A percentile compares a stretch with the other conserved stretches of the same genome.
These are phyloP conservation scores for Lagenidium giganteum DNA, from an alignment of 352 stramenopile species.

Conservation along the genomic window DNA sequence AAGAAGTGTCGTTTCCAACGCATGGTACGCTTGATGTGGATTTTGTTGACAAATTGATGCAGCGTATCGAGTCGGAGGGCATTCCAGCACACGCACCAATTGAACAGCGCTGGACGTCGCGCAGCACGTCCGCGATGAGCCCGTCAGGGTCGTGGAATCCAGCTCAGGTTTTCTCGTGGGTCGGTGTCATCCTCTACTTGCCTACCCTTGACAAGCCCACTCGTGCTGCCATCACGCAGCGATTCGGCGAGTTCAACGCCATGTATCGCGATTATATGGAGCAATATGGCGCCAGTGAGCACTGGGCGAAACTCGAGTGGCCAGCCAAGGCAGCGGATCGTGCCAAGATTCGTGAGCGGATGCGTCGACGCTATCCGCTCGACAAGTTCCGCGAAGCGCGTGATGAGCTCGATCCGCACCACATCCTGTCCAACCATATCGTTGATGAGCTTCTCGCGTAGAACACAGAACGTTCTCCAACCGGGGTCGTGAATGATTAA, in stretches of 20 bases:
- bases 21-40: too few relatives aligned
- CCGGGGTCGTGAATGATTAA: too few relatives aligned
- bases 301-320: conserved; percentile 97
- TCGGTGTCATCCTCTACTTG: conserved; percentile 97
- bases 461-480: too few relatives aligned
- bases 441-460: conserved; percentile 60
- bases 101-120: conserved; percentile 94
- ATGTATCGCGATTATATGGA: conserved; percentile 82
- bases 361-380: conserved; percentile 75
- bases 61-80: conserved; percentile 85
- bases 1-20: too few relatives aligned
- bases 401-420: conserved; percentile 86
- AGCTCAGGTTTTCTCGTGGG: conserved; percentile 86
- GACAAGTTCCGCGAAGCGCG: conserved; percentile 83
- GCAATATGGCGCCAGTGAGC: conserved; percentile 78
- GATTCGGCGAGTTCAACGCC: conserved; percentile 90
- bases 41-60: too few relatives aligned
- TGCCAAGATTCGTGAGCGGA: conserved; percentile 42
- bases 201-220: conserved; percentile 47
- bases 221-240: conserved; percentile 73
- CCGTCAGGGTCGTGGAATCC: conserved; percentile 72
- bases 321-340: conserved; percentile 35
- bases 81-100: conserved; percentile 94
- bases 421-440: conserved; percentile 85
- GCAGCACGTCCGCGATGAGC: conserved; percentile 87